Base-by-base conservation (phyloP, 1,284 basidiomycete genomes). In the Irpex sp. region DNA sequence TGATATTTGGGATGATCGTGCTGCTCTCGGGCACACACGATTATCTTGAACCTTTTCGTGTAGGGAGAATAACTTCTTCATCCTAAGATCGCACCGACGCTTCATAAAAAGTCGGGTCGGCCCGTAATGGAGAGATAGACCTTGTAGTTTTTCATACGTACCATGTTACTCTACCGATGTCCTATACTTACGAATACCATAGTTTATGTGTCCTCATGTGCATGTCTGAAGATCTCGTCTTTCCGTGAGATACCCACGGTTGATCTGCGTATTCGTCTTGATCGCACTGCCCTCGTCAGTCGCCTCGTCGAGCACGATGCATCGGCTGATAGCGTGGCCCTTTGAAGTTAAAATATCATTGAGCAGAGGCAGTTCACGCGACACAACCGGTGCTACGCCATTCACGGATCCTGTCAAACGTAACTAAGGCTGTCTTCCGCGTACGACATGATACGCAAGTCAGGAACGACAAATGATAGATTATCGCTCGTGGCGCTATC, bases 1-100 rank as follows among this genome's bases (percentile, higher is more conserved):
- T 81, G 83, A 86, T 87, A 87, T 89, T 89, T 89, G 87, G 82
- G 85, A 78, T 80, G 72, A 75, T 78, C 74, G 76, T 72, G 66
- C 37, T 60, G 63, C 62, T 62, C 36, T 66, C 61, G 64, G 11
- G 67, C 48, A 62, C 64, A 80, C 75, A 67, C 75, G 77, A 75
- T 75, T 71, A 76, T 77, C 81, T 84, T 88, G 85, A 85, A 77
- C 76, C 75, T 70, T 69, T 67, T 66, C 72, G 69, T 73, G 77
- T 75, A 82, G 85, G 86, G 73, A 82, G 79, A 82, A 57, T 38
- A 62, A 73, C 8, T 59, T 70, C 81, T 81, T 72, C 78, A 79
- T 79, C 76, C 77, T 78, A 82, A 82, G 81, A 82, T 75, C 80
- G 74, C 72, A 62, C 72, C 74, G 76, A 75, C 65, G 61, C 64